Evolutionary conservation across 2,329 filamentous ascomycete species (phyloP).

Genomic region (Hymenoscyphus linearis): DNA sequence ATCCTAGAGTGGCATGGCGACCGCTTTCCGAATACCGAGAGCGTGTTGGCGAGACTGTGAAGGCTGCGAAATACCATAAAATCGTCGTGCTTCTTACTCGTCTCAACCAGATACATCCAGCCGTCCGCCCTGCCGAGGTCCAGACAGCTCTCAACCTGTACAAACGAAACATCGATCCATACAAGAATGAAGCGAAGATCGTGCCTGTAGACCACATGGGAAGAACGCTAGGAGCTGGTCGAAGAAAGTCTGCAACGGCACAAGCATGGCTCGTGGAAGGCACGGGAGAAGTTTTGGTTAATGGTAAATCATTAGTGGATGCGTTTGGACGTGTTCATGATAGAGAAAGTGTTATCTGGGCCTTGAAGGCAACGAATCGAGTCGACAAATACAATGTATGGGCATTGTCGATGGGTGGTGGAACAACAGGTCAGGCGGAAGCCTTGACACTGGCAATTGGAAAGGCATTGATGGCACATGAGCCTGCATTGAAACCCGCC

Average conservation of each 20-base stretch:
- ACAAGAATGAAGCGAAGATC: constrained; percentile 57
- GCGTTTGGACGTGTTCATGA: constrained; percentile 87
- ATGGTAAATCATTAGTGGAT: constrained; percentile 78
- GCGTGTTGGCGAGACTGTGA: constrained; percentile 65
- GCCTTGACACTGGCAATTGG: constrained; percentile 86
- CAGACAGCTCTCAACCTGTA: constrained; percentile 60
- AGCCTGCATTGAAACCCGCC: constrained; percentile 83
- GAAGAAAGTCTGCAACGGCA: constrained; percentile 82
- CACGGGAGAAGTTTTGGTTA: constrained; percentile 82
- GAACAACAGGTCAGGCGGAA: constrained; percentile 92
- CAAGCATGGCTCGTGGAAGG: constrained; percentile 88
- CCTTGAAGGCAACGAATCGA: constrained; percentile 73
- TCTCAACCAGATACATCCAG: constrained; percentile 79
- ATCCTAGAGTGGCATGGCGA: constrained; percentile 74
- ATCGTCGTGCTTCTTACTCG: constrained; percentile 71
- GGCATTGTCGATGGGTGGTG: constrained; percentile 78
- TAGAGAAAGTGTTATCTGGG: constrained; percentile 90
- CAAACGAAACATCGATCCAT: constrained; percentile 69
- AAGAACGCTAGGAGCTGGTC: constrained; percentile 72
- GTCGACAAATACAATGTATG: constrained; percentile 97
- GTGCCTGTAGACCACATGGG: constrained; percentile 70
- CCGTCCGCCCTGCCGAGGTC: constrained; percentile 67
- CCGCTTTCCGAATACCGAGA: constrained; percentile 71
- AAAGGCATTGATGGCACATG: constrained; percentile 83
- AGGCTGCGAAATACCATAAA: constrained; percentile 71